Evolutionary conservation across 805 yeast genomes (phyloP), one percentile per base, ranked within the genome.

Genomic region (Wickerhamomyces queroliae): DNA sequence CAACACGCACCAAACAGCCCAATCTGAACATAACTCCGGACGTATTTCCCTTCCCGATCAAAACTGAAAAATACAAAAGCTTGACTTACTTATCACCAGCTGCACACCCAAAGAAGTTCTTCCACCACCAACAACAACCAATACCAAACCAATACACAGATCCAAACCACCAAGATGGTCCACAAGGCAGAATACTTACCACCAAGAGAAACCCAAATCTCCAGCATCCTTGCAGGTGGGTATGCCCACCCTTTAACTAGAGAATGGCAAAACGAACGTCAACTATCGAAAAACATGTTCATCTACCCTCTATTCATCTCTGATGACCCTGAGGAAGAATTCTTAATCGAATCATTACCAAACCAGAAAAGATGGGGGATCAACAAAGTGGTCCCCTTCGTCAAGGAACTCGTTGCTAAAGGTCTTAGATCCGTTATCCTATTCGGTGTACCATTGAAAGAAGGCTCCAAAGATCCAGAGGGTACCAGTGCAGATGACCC

Each of bases 401-500:
- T 93, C 13, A 71, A 58, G 27, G 63, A 75, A 0, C 70, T 93
- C 35, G 83, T 91, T 10, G 70, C 66, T 4, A 90, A 90, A 56
- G 99, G 99, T 2, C 69, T 93, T 35, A 70, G 74, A 46, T 72
- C 96, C 0, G 98, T 93, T 10, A 83, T 93, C 41, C 66, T 93
- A 42, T 93, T 93, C 62, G 99, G 99, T 32, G 96, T 93, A 7
- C 91, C 95, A 15, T 59, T 86, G 50, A 77, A 77, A 40, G 80
- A 72, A 2, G 88, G 83, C 7, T 75, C 65, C 36, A 93, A 93
- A 55, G 99, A 93, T 60, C 69, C 74, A 7, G 69, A 67, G 25
- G 99, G 96, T 8, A 76, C 95, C 2, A 76, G 88, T 34, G 99
- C 99, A 2, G 98, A 93, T 61, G 96, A 89, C 61, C 96, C 96